A percentile compares a stretch with the other conserved stretches of the same genome.
Conservation (phyloP, 2,329 filamentous ascomycete species). For the Colletotrichum liaoningense region DNA sequence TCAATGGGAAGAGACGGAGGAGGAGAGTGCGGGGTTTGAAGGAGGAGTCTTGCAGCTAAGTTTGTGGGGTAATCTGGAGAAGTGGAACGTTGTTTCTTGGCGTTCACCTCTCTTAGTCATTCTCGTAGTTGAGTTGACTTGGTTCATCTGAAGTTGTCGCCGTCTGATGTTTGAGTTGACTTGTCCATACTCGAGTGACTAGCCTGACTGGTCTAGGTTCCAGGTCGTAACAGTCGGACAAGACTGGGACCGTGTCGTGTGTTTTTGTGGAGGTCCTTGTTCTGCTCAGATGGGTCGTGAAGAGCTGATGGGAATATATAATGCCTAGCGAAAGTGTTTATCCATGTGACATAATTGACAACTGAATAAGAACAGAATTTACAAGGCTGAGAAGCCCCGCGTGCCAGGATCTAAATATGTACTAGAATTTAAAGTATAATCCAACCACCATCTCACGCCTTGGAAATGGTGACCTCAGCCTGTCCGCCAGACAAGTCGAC, state of each 20-base stretch:
- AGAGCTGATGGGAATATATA: no score
- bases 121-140: neutral
- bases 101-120: neutral
- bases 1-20: neutral
- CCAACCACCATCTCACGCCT: neutral
- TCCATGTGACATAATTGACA: neutral
- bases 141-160: neutral
- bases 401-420: neutral
- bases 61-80: slow-evolving; percentile 29
- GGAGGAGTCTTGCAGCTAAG: neutral
- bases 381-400: neutral
- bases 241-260: no score
- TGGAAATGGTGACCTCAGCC: slow-evolving; percentile 5
- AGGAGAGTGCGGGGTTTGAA: slow-evolving; percentile 8
- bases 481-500: slow-evolving; percentile 17
- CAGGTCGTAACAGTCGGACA: no score
- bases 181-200: no score
- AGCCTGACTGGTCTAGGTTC: no score
- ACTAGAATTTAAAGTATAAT: neutral
- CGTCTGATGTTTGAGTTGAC: neutral
- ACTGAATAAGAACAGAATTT: neutral
- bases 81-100: neutral
- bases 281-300: accelerated
- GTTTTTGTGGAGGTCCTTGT: no score
- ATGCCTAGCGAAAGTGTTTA: no score